Evolutionary conservation across 1,284 basidiomycete species (phyloP).

Genomic region (Cryptococcus maquisensis): DNA sequence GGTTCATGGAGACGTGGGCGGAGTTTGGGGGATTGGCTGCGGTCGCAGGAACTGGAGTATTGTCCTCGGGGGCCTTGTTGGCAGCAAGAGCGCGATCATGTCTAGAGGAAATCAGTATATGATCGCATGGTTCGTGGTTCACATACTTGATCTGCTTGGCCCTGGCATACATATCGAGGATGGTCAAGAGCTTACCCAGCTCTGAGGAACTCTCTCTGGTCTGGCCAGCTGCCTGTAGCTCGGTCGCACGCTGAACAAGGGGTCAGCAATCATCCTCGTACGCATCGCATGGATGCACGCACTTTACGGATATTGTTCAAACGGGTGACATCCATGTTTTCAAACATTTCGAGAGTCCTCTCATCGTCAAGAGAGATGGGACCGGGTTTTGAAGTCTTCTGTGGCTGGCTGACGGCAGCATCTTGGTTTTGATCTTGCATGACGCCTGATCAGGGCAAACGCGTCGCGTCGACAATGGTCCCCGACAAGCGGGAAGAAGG

Average conservation of each 20-base stretch:
- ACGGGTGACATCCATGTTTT: slow-evolving; percentile 32
- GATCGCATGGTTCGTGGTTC: no score
- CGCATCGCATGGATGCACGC: slow-evolving; percentile 1
- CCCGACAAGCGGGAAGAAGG: no score
- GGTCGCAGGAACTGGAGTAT: background rate
- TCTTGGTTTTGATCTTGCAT: no score
- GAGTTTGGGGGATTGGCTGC: slow-evolving; percentile 8
- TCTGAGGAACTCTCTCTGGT: slow-evolving; percentile 40
- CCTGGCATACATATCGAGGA: slow-evolving; percentile 37
- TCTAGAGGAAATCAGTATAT: no score
- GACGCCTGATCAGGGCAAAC: no score
- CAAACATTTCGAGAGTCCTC: slow-evolving; percentile 36
- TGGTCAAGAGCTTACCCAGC: slow-evolving; percentile 28
- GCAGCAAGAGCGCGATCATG: background rate
- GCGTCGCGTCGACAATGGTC: no score
- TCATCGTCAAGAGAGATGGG: slow-evolving; percentile 26
- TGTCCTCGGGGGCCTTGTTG: background rate
- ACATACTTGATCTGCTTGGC: slow-evolving; percentile 28
- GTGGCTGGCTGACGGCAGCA: no score
- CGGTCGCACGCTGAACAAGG: slow-evolving; percentile 25
- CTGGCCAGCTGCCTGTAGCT: slow-evolving; percentile 38
- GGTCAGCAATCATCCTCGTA: background rate
- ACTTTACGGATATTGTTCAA: slow-evolving; percentile 32
- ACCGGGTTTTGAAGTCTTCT: background rate
- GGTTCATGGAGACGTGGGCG: slow-evolving; percentile 58